Conservation (phyloP, 345 rosid species). For the Citrus medica region DNA sequence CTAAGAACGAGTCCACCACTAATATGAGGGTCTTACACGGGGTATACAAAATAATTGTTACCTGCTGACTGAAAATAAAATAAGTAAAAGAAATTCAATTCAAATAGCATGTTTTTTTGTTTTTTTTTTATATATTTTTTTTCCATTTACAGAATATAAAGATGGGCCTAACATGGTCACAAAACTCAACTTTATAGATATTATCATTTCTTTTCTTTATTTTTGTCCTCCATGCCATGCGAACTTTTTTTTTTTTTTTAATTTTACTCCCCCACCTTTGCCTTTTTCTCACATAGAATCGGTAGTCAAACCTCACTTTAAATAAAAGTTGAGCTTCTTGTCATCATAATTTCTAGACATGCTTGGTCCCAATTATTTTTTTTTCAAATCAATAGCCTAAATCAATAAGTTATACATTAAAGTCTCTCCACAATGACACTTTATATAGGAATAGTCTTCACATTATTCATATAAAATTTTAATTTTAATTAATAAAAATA, state of each 20-base stretch:
- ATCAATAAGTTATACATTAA: neutral
- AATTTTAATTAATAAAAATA: no score
- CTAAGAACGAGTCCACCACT: neutral
- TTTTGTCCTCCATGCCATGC: neutral
- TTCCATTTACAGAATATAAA: neutral
- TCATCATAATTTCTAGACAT: slow-evolving; percentile 5
- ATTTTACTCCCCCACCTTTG: neutral
- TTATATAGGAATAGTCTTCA: no score
- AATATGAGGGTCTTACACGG: neutral
- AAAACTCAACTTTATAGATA: neutral
- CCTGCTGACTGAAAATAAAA: neutral
- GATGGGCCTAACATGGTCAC: neutral
- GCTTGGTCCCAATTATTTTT: neutral
- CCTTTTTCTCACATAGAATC: neutral
- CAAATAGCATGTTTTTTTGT: neutral
- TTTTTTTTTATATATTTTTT: neutral
- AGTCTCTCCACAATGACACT: no score
- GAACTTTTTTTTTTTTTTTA: no score
- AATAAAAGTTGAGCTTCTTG: neutral
- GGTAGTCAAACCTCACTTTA: neutral
- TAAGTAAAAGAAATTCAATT: neutral
- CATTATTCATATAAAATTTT: no score
- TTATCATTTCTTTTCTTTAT: neutral
- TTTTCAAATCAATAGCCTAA: neutral
- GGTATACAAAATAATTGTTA: neutral